Evolutionary conservation across 208 protist species (phyloP).

Genomic region (Trichomonas vaginalis): DNA sequence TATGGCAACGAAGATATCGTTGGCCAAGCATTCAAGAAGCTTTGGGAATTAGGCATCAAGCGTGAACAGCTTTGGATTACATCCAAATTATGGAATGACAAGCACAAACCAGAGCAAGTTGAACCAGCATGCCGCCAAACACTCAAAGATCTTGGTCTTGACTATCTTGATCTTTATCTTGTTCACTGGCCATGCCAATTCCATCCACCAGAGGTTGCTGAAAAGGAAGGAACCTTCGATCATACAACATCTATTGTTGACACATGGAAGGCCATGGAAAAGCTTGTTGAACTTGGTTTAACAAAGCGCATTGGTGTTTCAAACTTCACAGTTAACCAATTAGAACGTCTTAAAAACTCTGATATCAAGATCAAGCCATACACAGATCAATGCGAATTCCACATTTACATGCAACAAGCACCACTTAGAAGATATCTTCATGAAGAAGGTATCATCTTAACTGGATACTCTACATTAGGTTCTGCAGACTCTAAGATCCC

Average conservation of each 20-base stretch:
- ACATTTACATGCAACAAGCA: background rate
- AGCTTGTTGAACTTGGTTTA: slow-evolving; percentile 37
- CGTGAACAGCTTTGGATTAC: background rate
- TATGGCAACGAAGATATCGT: background rate
- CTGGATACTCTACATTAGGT: background rate
- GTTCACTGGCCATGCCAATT: slow-evolving; percentile 70
- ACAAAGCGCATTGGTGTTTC: slow-evolving; percentile 44
- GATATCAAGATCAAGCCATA: background rate
- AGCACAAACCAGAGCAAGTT: background rate
- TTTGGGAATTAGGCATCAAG: background rate
- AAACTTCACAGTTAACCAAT: slow-evolving; percentile 22
- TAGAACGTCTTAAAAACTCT: background rate
- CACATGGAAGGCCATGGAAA: slow-evolving; percentile 51
- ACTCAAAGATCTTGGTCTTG: background rate
- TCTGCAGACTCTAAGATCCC: background rate
- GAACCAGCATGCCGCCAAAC: background rate
- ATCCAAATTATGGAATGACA: background rate
- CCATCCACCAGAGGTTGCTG: slow-evolving; percentile 15
- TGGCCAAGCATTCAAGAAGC: background rate
- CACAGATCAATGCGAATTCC: background rate
- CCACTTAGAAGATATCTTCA: background rate
- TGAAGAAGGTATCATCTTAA: background rate
- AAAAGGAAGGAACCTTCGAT: background rate
- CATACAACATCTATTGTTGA: slow-evolving; percentile 28
- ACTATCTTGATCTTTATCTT: slow-evolving; percentile 76